A percentile compares a stretch with the other conserved stretches of the same genome.
Evolutionary conservation across 78 protist genomes (phyloP).

Genomic region (Chrysochromulina parva): DNA sequence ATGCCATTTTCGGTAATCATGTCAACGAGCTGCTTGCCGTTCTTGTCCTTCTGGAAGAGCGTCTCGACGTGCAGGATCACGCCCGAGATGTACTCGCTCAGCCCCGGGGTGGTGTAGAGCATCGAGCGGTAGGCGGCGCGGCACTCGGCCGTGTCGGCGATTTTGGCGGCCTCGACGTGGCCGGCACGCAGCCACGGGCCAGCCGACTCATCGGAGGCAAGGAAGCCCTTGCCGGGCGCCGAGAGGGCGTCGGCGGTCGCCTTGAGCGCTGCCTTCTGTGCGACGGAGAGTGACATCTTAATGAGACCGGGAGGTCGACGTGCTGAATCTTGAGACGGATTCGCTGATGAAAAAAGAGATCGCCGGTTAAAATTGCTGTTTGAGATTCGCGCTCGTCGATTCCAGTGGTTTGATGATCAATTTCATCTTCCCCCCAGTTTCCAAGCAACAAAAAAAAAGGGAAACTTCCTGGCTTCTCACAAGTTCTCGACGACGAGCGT

Average conservation of each 20-base stretch:
- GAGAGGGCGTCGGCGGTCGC: slow-evolving; percentile 45
- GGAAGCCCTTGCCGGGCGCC: slow-evolving; percentile 90
- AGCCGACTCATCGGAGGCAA: slow-evolving; percentile 89
- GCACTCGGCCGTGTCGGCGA: slow-evolving; percentile 89
- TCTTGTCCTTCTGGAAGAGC: slow-evolving; percentile 76
- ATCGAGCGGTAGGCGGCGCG: slow-evolving; percentile 87
- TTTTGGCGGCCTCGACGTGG: slow-evolving; percentile 41
- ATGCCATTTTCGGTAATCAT: slow-evolving; percentile 69
- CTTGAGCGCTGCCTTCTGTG: not conserved
- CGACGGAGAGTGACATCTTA: too few relatives aligned
- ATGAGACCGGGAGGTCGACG: too few relatives aligned
- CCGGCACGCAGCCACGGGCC: too few relatives aligned
- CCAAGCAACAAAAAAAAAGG: too few relatives aligned
- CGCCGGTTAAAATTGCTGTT: too few relatives aligned
- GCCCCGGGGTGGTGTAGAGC: slow-evolving; percentile 66
- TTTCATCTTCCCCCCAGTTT: too few relatives aligned
- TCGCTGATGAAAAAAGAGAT: too few relatives aligned
- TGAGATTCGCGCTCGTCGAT: too few relatives aligned
- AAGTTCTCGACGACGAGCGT: too few relatives aligned
- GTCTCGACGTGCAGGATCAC: slow-evolving; percentile 91
- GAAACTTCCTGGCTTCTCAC: too few relatives aligned
- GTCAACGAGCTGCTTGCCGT: slow-evolving; percentile 78
- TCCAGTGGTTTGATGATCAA: too few relatives aligned
- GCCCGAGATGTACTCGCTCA: slow-evolving; percentile 78
- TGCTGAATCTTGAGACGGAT: too few relatives aligned